Evolutionary conservation across 2,329 filamentous ascomycete species (phyloP).

Genomic region (Cytospora piceicola): DNA sequence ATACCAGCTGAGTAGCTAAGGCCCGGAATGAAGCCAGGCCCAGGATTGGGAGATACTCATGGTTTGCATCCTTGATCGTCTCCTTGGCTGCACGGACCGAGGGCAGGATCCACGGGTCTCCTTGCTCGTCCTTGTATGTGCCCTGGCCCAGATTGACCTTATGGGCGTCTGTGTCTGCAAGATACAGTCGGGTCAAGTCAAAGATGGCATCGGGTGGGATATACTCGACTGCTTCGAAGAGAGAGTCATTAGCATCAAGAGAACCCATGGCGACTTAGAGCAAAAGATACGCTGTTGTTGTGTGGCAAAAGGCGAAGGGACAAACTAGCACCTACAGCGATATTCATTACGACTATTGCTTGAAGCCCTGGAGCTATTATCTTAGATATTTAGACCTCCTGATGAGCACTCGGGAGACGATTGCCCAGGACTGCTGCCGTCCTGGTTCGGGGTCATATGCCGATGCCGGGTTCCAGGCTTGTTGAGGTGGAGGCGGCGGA

Average conservation of each 20-base stretch:
- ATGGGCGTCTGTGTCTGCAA: slow-evolving; percentile 36
- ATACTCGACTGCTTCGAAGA: slow-evolving; percentile 19
- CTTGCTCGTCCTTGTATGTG: slow-evolving; percentile 45
- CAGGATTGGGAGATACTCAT: slow-evolving; percentile 46
- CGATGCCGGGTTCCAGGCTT: not conserved
- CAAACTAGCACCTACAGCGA: not conserved
- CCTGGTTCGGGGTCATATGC: not conserved
- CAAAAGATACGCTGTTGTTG: not conserved
- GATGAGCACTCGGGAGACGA: not conserved
- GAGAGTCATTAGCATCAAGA: not conserved
- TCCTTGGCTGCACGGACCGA: slow-evolving; percentile 39
- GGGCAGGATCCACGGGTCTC: slow-evolving; percentile 45
- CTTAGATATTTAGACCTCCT: not conserved
- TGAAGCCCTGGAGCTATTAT: not conserved
- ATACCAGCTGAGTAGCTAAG: slow-evolving; percentile 38
- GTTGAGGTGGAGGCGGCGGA: slow-evolving; percentile 1
- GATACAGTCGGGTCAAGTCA: slow-evolving; percentile 33
- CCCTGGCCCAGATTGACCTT: slow-evolving; percentile 47
- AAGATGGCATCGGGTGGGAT: slow-evolving; percentile 27
- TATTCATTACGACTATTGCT: not conserved
- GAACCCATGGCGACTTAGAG: not conserved
- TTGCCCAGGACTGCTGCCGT: not conserved
- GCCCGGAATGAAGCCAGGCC: slow-evolving; percentile 40
- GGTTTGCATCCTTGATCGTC: slow-evolving; percentile 32
- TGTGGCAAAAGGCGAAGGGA: too few species aligned